These are phyloP conservation scores for Chimonanthus salicifolius DNA, from an alignment of 164 flowering plant species.

Conservation along the genomic window DNA sequence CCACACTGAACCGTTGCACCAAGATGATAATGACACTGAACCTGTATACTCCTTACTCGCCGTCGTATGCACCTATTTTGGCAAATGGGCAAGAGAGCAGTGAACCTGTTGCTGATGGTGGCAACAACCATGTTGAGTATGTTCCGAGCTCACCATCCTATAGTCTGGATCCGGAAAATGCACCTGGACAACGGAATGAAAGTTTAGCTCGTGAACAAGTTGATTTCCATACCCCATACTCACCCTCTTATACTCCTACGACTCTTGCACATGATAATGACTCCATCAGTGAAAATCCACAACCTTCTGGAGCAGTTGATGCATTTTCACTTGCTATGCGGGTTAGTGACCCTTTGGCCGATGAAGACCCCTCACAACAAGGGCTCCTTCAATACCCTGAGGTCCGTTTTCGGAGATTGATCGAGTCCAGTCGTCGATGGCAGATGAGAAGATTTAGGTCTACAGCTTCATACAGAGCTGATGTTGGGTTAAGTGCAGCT, in stretches of 20 bases:
- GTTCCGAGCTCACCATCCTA: neutral
- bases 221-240: conserved; percentile 7
- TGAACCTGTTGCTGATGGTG: conserved; percentile 1
- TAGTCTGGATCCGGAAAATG: neutral
- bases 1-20: neutral
- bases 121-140: conserved; percentile 2
- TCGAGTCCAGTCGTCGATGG: conserved; percentile 16
- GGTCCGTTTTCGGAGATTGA: conserved; percentile 18
- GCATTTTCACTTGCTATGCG: neutral
- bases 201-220: conserved; percentile 1
- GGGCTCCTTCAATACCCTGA: conserved; percentile 14
- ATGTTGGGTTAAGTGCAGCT: conserved; percentile 9
- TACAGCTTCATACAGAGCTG: conserved; percentile 11
- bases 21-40: neutral
- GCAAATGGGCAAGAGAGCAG: neutral
- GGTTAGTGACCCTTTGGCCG: neutral
- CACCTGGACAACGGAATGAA: neutral
- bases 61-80: conserved; percentile 4
- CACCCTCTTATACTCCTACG: conserved; percentile 11
- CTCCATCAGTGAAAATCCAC: neutral
- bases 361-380: conserved; percentile 2
- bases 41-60: conserved; percentile 6
- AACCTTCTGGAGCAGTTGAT: neutral
- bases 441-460: conserved; percentile 19
- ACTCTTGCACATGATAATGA: neutral